Evolutionary conservation across 169 alveolate species (phyloP), one percentile per base, ranked within the genome.

Genomic region (Babesia bovis): DNA sequence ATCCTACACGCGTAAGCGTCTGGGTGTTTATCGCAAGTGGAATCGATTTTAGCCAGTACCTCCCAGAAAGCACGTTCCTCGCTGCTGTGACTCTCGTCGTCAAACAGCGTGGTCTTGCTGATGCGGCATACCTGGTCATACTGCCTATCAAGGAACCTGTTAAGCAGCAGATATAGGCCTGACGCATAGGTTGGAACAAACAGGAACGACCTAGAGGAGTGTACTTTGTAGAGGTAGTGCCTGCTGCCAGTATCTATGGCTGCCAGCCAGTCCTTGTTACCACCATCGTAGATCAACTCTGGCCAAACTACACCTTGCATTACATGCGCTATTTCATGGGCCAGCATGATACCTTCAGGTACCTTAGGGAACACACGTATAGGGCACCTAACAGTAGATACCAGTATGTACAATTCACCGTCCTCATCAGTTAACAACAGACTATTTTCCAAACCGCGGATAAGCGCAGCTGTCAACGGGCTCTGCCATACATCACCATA

Each of bases 111-210:
- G 38, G 63, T 57, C 41, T 45, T 0, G 38, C 83, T 81, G 49
- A 81, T 67, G 19, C 78, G 56, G 74, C 88, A 81, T 28, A 71
- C 88, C 78, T 81, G 84, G 32, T 69, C 88, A 57, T 81, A 81
- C 72, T 81, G 84, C 49, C 84, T 56, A 42, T 71, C 84, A 45
- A 81, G 73, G 74, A 81, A 71, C 72, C 88, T 59, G 67, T 65
- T 47, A 57, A 81, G 73, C 19, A 81, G 84, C 73, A 81, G 50
- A 32, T 30, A 81, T 19, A 81, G 79, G 15, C 72, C 77, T 26
- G 83, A 49, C 30, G 76, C 67, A 30, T 56, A 58, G 32, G 84
- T 71, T 32, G 88, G 88, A 33, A 69, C 79, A 52, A 71, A 81
- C 5, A 81, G 66, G 53, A 81, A 81, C 21, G 77, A 60, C 61